phyloP scores from a whole-genome alignment of 2,329 filamentous ascomycete genomes.

The Trichoderma arundinaceum region DNA sequence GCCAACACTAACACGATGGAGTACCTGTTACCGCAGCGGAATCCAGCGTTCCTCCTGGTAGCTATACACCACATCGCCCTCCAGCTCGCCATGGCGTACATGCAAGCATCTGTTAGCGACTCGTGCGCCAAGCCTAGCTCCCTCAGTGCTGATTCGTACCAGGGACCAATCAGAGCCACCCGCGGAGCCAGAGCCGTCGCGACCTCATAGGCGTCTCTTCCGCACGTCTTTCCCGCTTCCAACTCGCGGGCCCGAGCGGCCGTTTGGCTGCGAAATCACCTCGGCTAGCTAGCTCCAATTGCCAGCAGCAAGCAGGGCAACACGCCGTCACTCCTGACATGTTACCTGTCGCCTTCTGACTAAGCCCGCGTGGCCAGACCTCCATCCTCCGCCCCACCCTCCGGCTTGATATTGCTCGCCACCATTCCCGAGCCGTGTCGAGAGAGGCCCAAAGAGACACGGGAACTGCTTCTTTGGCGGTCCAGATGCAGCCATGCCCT shows the following conservation, averaged over 20 bases:
- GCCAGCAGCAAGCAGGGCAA: conserved; percentile 4
- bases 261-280: conserved; percentile 3
- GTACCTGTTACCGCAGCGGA: no score
- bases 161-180: not conserved
- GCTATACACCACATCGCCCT: not conserved
- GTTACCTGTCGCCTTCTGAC: conserved; percentile 7
- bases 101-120: not conserved
- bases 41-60: not conserved
- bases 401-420: not conserved
- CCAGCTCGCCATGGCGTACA: not conserved
- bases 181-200: conserved; percentile 8
- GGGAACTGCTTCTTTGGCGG: not conserved
- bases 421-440: not conserved
- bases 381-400: not conserved
- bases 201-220: not conserved
- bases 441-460: not conserved
- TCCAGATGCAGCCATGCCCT: not conserved
- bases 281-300: conserved; percentile 5
- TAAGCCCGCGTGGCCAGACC: not conserved
- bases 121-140: not conserved
- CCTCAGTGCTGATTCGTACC: conserved; percentile 1
- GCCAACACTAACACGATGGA: no score
- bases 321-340: conserved; percentile 1
- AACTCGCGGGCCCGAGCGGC: not conserved
- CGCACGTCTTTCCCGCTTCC: not conserved